Evolutionary conservation across 1,284 basidiomycete species (phyloP).

Genomic region (Austropuccinia psidii): DNA sequence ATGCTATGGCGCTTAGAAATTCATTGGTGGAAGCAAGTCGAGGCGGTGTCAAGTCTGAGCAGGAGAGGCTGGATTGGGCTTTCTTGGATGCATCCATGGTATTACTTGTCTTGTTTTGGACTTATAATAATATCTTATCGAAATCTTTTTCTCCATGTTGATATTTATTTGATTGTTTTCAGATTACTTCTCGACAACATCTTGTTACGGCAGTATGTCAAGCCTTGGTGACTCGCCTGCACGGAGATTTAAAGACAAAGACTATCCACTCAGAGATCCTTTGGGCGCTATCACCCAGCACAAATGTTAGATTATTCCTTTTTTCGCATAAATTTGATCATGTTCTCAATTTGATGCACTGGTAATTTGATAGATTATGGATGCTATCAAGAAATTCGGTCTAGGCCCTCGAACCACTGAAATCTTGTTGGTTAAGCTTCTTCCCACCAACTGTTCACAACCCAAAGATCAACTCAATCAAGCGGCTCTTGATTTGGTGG

Average conservation of each 20-base stretch:
- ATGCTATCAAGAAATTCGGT: conserved; percentile 74
- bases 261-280: conserved; percentile 79
- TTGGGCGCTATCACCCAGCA: conserved; percentile 70
- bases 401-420: conserved; percentile 61
- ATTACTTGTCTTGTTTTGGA: conserved; percentile 41
- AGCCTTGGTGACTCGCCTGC: conserved; percentile 62
- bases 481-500: conserved; percentile 50
- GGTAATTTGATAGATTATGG: conserved; percentile 59
- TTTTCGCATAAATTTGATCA: not conserved
- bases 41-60: conserved; percentile 56
- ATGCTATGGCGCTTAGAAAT: conserved; percentile 57
- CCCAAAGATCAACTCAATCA: conserved; percentile 51
- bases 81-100: conserved; percentile 68
- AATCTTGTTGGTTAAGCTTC: conserved; percentile 66
- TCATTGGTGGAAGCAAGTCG: conserved; percentile 62
- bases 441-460: conserved; percentile 44
- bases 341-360: not conserved
- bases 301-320: conserved; percentile 57
- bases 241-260: conserved; percentile 60
- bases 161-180: not conserved
- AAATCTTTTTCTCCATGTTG: not conserved
- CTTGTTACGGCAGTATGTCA: conserved; percentile 72
- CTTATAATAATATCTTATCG: no score
- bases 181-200: conserved; percentile 68
- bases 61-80: conserved; percentile 70